Evolutionary conservation across 352 stramenopile species (phyloP), one percentile per base, ranked within the genome.

Genomic region (Phytophthora quininea): DNA sequence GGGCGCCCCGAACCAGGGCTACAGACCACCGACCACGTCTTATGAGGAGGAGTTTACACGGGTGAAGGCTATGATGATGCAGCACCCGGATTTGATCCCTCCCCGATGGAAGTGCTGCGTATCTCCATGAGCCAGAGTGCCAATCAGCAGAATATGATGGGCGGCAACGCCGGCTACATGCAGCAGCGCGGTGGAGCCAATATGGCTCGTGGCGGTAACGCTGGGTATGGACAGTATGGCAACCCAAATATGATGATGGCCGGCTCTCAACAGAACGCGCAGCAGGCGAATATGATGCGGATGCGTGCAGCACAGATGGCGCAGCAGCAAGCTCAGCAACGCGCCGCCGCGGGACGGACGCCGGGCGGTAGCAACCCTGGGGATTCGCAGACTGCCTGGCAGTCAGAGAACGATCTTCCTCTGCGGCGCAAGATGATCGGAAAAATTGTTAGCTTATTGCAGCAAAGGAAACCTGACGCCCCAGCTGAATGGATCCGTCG

Each of bases 401-500:
- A 96, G 64, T 95, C 87, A 7, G 89, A 96, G 51, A 95, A 93
- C 59, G 89, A 96, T 45, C 61, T 96, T 19, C 89, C 89, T 10
- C 57, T 96, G 58, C 86, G 89, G 67, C 75, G 89, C 53, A 95
- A 95, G 64, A 96, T 97, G 88, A 97, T 97, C 49, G 86, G 86
- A 42, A 95, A 95, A 74, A 99, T 98, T 76, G 96, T 99, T 52
- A 97, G 96, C 74, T 79, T 99, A 54, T 77, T 99, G 47, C 91
- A 99, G 73, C 91, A 98, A 67, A 87, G 97, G 29, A 99, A 99
- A 54, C 97, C 97, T 2, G 97, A 99, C 76, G 97, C 97, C 15
- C 93, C 96, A 9, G 84, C 96, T 29, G 97, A 99, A 76, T 99
- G 97, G 97, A 95, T 99, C 59, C 92, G 98, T 49, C 97, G 98